Conservation (phyloP, 225 moss, liverwort and hornwort species). For the Neckera pumila region DNA sequence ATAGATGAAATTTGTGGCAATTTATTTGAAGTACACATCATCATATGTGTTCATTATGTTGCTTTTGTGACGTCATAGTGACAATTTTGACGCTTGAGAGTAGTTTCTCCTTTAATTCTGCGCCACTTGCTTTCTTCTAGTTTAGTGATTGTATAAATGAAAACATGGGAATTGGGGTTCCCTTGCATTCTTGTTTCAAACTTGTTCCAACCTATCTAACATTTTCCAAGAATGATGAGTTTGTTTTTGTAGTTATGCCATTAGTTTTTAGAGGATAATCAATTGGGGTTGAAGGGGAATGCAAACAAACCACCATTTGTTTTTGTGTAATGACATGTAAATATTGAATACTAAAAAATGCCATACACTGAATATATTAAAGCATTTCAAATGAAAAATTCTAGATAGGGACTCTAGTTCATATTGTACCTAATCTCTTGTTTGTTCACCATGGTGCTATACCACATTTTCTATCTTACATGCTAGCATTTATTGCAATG, state of each 20-base stretch:
- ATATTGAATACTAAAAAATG: neutral
- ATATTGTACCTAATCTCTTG: rapidly evolving
- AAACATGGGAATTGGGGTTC: neutral
- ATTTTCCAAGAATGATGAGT: neutral
- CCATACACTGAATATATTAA: neutral
- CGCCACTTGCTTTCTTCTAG: rapidly evolving
- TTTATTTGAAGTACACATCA: neutral
- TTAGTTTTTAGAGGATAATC: neutral
- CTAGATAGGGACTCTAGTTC: rapidly evolving
- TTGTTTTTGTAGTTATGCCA: neutral
- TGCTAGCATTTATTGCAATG: neutral
- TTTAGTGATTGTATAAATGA: neutral
- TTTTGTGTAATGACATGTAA: neutral
- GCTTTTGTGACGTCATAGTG: rapidly evolving
- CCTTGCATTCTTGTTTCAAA: neutral
- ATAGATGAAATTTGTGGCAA: neutral
- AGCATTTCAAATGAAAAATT: neutral
- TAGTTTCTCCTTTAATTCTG: neutral
- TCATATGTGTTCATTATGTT: neutral
- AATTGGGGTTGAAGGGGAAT: neutral
- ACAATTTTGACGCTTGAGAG: rapidly evolving
- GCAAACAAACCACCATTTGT: neutral
- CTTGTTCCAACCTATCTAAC: neutral
- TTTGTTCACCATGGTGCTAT: neutral
- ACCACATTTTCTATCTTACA: rapidly evolving